phyloP scores from a whole-genome alignment of 805 yeast genomes.

The Candida railenensis region DNA sequence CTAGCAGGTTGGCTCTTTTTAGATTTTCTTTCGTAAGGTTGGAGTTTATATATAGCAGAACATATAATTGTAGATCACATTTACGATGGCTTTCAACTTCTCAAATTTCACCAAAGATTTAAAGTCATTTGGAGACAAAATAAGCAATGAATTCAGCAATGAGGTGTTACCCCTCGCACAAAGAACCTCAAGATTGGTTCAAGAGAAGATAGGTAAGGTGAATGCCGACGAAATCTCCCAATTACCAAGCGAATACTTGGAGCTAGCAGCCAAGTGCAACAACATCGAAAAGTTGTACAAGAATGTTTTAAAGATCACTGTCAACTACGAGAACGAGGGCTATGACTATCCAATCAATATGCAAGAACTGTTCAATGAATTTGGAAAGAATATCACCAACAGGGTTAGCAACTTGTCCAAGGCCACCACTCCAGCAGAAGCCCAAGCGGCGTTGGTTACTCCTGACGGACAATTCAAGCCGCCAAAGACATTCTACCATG shows the following conservation, averaged over 20 bases:
- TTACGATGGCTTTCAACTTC: conserved; percentile 42
- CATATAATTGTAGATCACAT: no score
- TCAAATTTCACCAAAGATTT: conserved; percentile 41
- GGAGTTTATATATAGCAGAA: no score
- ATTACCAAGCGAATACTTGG: conserved; percentile 76
- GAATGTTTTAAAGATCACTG: conserved; percentile 41
- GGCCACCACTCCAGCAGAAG: conserved; percentile 79
- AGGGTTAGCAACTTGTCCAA: conserved; percentile 66
- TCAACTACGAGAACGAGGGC: conserved; percentile 68
- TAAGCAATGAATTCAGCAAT: conserved; percentile 54
- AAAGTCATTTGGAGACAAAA: conserved; percentile 39
- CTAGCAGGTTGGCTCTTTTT: no score
- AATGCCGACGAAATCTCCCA: conserved; percentile 66
- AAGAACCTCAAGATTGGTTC: conserved; percentile 75
- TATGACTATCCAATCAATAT: conserved; percentile 82
- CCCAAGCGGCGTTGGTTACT: conserved; percentile 63
- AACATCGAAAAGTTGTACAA: conserved; percentile 40
- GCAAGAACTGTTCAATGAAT: conserved; percentile 72
- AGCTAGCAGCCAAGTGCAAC: conserved; percentile 39
- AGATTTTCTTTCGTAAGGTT: no score
- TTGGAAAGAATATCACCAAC: conserved; percentile 62
- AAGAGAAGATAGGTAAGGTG: conserved; percentile 75
- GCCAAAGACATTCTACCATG: conserved; percentile 83
- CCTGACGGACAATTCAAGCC: conserved; percentile 44
- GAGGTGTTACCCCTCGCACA: conserved; percentile 65